A percentile compares a stretch with the other conserved stretches of the same genome.
Conservation (phyloP, 2,329 filamentous ascomycete genomes). For the Coniochaeta hoffmannii region DNA sequence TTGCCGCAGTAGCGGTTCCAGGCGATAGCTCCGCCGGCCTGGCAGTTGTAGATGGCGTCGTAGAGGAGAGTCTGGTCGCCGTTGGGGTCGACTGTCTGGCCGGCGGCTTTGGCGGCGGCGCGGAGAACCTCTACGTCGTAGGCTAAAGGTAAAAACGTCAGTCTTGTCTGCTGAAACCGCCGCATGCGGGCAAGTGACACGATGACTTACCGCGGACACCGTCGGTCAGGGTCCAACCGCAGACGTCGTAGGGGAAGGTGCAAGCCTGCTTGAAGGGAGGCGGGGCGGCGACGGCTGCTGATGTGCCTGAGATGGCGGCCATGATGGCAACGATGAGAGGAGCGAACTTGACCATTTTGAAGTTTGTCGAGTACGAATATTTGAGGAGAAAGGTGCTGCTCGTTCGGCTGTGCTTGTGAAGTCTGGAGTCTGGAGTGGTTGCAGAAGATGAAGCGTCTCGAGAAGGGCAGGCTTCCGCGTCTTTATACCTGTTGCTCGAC, state of each 20-base stretch:
- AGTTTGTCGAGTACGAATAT: too few species aligned
- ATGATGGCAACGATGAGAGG: slow-evolving; percentile 3
- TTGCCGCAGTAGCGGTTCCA: slow-evolving; percentile 5
- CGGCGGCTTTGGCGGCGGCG: slow-evolving; percentile 4
- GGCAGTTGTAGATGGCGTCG: slow-evolving; percentile 9
- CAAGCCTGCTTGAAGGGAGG: slow-evolving; percentile 4
- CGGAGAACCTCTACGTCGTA: background rate
- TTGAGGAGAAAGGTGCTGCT: too few species aligned
- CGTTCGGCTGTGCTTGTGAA: too few species aligned
- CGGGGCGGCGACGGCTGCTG: background rate
- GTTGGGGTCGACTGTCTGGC: background rate
- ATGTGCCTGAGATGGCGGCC: slow-evolving; percentile 5
- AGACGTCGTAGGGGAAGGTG: slow-evolving; percentile 7
- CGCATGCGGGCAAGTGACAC: too few species aligned
- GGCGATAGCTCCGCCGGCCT: slow-evolving; percentile 4
- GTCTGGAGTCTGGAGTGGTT: too few species aligned
- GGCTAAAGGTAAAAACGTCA: too few species aligned
- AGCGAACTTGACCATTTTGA: slow-evolving; percentile 6
- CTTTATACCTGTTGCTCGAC: too few species aligned
- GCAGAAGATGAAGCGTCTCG: too few species aligned
- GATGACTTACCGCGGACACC: background rate
- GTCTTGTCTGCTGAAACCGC: too few species aligned
- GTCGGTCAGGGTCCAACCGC: slow-evolving; percentile 6
- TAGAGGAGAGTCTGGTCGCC: slow-evolving; percentile 3
- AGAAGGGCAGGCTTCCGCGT: too few species aligned